These are phyloP conservation scores for Venustampulla echinocandica DNA, from an alignment of 495 filamentous ascomycete genomes.

Conservation along the genomic window DNA sequence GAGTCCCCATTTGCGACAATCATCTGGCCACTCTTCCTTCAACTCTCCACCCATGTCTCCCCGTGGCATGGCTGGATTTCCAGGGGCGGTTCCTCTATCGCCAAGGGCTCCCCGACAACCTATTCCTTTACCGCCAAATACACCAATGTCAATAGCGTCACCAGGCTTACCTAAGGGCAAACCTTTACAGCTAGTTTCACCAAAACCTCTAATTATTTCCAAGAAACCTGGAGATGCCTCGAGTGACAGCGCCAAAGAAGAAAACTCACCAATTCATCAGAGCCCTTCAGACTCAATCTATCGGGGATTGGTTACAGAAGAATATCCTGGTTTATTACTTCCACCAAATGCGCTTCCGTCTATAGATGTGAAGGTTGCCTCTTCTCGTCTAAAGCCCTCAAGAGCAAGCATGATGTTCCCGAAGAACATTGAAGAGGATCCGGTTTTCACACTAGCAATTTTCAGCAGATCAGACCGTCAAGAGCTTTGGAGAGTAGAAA, in stretches of 20 bases:
- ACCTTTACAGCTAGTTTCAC: conserved; percentile 27
- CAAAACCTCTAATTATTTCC: conserved; percentile 30
- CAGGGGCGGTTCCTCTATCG: conserved; percentile 54
- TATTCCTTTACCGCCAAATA: conserved; percentile 54
- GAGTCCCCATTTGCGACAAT: conserved; percentile 62
- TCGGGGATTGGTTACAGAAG: conserved; percentile 64
- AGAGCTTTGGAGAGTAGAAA: conserved; percentile 91
- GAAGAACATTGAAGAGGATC: conserved; percentile 72
- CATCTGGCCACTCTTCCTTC: conserved; percentile 38
- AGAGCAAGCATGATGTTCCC: conserved; percentile 69
- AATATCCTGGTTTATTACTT: conserved; percentile 73
- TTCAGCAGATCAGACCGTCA: conserved; percentile 66
- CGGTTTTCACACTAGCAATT: conserved; percentile 85
- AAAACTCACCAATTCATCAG: conserved; percentile 5
- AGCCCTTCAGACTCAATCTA: conserved; percentile 36
- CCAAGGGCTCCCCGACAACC: conserved; percentile 61
- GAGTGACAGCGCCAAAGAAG: conserved; percentile 5
- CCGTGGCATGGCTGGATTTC: conserved; percentile 36
- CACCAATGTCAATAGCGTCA: conserved; percentile 48
- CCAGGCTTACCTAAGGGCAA: conserved; percentile 28
- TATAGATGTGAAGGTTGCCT: conserved; percentile 77
- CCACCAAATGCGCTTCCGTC: conserved; percentile 87
- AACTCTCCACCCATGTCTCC: conserved; percentile 63
- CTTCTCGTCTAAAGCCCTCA: conserved; percentile 87
- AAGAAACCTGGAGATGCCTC: conserved; percentile 26